Percentiles rank a stretch among this genome's conserved stretches.
Evolutionary conservation across 495 filamentous ascomycete species (phyloP).

Genomic region (Pyrenula massariospora): DNA sequence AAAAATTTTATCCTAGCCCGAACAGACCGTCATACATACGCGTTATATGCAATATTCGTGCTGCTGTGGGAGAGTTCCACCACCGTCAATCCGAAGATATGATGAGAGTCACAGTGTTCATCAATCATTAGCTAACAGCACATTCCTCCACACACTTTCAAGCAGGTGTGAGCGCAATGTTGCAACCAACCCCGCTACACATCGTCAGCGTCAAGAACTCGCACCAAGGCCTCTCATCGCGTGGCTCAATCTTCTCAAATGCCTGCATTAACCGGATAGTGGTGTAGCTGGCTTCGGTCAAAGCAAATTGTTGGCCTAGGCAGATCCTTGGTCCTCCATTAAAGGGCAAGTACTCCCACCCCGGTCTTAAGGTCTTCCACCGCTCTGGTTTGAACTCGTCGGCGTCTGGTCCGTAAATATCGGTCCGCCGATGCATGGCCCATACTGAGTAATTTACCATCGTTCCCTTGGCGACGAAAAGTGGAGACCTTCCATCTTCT

Average conservation of each 20-base stretch:
- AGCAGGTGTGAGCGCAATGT: background rate
- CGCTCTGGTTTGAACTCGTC: slow-evolving; percentile 21
- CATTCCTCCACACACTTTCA: too few relatives aligned
- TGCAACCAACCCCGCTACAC: background rate
- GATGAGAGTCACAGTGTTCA: too few relatives aligned
- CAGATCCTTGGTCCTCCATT: slow-evolving; percentile 52
- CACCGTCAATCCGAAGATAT: too few relatives aligned
- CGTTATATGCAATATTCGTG: too few relatives aligned
- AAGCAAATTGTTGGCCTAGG: slow-evolving; percentile 46
- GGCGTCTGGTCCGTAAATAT: slow-evolving; percentile 24
- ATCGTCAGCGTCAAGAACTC: background rate
- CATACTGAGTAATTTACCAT: slow-evolving; percentile 12
- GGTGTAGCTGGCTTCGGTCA: slow-evolving; percentile 47
- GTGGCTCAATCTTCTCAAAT: slow-evolving; percentile 9
- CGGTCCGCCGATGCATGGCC: slow-evolving; percentile 20
- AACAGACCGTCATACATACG: too few relatives aligned
- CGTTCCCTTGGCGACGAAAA: slow-evolving; percentile 29
- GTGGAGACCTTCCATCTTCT: slow-evolving; percentile 28
- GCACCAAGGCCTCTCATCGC: background rate
- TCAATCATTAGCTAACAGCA: too few relatives aligned
- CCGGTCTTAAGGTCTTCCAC: slow-evolving; percentile 19
- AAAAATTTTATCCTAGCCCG: too few relatives aligned
- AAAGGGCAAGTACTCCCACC: slow-evolving; percentile 53
- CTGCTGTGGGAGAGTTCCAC: too few relatives aligned
- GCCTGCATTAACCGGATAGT: slow-evolving; percentile 32